Percentiles rank a stretch among this genome's conserved stretches.
Evolutionary conservation across 306 rosid genomes (phyloP).

Genomic region (Sophora flavescens): DNA sequence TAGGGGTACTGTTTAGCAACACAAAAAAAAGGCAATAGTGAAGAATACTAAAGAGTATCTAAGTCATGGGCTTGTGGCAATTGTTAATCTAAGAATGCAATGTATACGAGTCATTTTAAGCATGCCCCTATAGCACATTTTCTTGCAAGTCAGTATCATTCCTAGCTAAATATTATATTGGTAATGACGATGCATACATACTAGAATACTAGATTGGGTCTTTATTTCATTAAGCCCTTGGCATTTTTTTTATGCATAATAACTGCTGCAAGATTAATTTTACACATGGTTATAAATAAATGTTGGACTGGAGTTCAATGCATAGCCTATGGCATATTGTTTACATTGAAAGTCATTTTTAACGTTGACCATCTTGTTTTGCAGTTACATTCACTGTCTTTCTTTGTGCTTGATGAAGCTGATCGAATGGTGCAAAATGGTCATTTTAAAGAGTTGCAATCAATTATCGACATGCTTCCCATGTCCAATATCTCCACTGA

Average conservation of each 20-base stretch:
- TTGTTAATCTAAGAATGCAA: conserved; percentile 31
- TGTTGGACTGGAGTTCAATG: conserved; percentile 38
- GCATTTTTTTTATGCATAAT: conserved; percentile 14
- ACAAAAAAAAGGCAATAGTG: neutral
- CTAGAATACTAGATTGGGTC: neutral
- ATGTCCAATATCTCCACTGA: conserved; percentile 53
- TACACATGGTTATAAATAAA: neutral
- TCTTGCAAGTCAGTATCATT: conserved; percentile 21
- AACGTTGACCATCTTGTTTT: conserved; percentile 48
- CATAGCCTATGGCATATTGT: conserved; percentile 7
- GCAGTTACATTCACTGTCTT: conserved; percentile 92
- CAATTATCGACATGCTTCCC: conserved; percentile 95
- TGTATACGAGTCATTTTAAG: conserved; percentile 12
- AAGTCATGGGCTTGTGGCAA: conserved; percentile 13
- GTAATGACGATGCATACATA: neutral
- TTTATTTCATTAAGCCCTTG: conserved; percentile 13
- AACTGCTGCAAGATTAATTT: conserved; percentile 28
- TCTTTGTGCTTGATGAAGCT: conserved; percentile 97
- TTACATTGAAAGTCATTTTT: conserved; percentile 38
- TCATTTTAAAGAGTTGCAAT: conserved; percentile 91
- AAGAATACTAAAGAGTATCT: conserved; percentile 8
- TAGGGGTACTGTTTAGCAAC: too few species aligned
- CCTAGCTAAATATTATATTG: conserved; percentile 3
- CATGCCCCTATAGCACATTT: conserved; percentile 2
- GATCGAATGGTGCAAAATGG: conserved; percentile 95